These are phyloP conservation scores for Chlamydomonas sp. DNA, from an alignment of 139 green algal genomes.

Conservation along the genomic window DNA sequence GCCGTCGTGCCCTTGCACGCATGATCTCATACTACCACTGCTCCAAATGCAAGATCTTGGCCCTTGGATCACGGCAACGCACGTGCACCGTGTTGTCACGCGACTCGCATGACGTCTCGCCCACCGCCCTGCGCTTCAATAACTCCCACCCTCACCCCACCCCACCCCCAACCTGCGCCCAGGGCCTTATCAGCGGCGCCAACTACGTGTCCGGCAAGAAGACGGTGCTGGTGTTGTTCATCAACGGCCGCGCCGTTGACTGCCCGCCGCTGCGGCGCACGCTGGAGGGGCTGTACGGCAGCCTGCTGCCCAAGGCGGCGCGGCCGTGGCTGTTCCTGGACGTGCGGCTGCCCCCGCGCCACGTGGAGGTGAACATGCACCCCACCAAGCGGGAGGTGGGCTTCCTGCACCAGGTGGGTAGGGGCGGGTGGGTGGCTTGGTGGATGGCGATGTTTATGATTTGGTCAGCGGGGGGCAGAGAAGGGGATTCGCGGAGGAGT, in stretches of 20 bases:
- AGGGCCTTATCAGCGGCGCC: conserved; percentile 77
- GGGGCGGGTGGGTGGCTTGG: background rate
- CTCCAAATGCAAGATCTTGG: no score
- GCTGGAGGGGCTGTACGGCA: conserved; percentile 78
- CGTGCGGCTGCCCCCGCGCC: conserved; percentile 77
- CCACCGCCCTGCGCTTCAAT: background rate
- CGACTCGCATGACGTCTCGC: conserved; percentile 13
- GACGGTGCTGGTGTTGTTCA: conserved; percentile 90
- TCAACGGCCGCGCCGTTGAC: conserved; percentile 95
- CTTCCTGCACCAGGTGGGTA: conserved; percentile 82
- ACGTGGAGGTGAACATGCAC: conserved; percentile 98
- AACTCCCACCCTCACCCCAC: background rate
- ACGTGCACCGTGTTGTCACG: no score
- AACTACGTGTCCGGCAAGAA: conserved; percentile 77
- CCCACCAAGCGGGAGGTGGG: conserved; percentile 96
- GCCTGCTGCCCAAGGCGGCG: conserved; percentile 65
- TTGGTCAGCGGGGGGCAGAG: background rate
- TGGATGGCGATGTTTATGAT: background rate
- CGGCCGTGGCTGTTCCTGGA: conserved; percentile 93
- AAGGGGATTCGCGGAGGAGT: no score
- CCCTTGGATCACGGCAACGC: no score
- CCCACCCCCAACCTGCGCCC: background rate
- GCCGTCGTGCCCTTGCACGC: no score
- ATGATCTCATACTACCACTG: no score
- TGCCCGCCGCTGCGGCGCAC: conserved; percentile 78